Evolutionary conservation across 345 rosid genomes (phyloP).

Genomic region (Salix dunnii): DNA sequence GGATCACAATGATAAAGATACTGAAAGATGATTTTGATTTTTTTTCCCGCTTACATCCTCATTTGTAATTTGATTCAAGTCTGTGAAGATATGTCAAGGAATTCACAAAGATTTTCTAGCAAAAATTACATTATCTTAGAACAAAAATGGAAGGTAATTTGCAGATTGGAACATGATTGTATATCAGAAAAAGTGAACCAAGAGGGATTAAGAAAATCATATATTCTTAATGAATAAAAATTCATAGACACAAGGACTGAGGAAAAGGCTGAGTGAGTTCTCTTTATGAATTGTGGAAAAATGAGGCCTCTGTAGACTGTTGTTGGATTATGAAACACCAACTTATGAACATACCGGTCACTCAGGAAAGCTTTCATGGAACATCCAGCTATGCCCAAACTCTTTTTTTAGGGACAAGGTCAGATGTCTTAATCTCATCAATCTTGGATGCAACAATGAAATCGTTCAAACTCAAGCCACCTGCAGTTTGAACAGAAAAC

Average conservation of each 20-base stretch:
- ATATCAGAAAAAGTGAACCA: background rate
- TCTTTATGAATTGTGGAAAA: background rate
- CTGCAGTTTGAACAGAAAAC: constrained; percentile 30
- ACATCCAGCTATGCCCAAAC: constrained; percentile 58
- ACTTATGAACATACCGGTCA: background rate
- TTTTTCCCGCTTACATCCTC: background rate
- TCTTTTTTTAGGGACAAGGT: constrained; percentile 74
- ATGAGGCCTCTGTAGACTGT: background rate
- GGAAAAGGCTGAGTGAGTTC: background rate
- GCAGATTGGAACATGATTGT: background rate
- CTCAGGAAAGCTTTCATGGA: background rate
- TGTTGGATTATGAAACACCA: background rate
- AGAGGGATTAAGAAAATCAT: background rate
- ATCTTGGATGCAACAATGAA: constrained; percentile 87
- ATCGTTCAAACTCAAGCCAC: constrained; percentile 88
- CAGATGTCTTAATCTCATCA: constrained; percentile 78
- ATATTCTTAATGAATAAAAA: background rate
- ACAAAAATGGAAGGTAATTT: background rate
- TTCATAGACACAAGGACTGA: background rate
- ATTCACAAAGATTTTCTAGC: background rate
- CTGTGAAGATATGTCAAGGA: background rate
- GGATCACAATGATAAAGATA: background rate
- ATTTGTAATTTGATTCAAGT: background rate
- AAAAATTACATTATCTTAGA: background rate
- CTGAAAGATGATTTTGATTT: background rate